Evolutionary conservation across 306 rosid species (phyloP).

Genomic region (Sophora flavescens): DNA sequence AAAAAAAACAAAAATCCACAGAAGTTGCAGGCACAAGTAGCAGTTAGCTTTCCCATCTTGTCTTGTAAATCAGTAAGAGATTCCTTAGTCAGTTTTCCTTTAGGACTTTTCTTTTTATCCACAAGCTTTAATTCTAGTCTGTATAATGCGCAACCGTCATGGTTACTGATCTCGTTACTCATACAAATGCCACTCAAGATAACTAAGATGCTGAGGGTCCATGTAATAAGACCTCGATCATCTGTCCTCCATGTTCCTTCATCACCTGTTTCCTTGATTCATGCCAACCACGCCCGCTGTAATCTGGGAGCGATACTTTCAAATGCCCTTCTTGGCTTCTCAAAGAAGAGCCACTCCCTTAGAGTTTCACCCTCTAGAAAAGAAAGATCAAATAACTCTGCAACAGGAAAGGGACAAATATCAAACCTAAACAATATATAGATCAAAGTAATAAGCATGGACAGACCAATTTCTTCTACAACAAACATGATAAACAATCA

Average conservation of each 20-base stretch:
- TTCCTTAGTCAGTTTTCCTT: conserved; percentile 73
- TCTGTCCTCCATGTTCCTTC: conserved; percentile 89
- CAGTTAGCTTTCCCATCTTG: conserved; percentile 93
- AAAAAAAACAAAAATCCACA: no score
- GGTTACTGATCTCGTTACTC: conserved; percentile 78
- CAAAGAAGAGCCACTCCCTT: conserved; percentile 98
- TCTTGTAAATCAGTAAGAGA: conserved; percentile 88
- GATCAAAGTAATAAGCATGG: neutral
- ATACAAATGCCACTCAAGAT: conserved; percentile 91
- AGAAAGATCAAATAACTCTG: conserved; percentile 86
- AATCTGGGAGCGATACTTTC: conserved; percentile 88
- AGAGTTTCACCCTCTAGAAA: conserved; percentile 80
- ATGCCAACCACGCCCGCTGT: conserved; percentile 96
- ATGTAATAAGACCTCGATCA: conserved; percentile 97
- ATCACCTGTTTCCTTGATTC: conserved; percentile 97
- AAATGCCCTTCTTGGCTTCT: conserved; percentile 94
- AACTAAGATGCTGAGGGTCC: conserved; percentile 90
- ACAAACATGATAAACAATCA: conserved; percentile 34
- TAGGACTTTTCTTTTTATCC: conserved; percentile 85
- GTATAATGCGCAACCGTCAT: conserved; percentile 83
- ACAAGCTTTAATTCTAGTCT: conserved; percentile 84
- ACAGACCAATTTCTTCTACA: neutral
- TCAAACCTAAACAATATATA: conserved; percentile 31
- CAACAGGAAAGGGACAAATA: conserved; percentile 32
- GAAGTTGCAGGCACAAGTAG: conserved; percentile 16